phyloP scores from a whole-genome alignment of 306 rosid species.

The Delonix regia region DNA sequence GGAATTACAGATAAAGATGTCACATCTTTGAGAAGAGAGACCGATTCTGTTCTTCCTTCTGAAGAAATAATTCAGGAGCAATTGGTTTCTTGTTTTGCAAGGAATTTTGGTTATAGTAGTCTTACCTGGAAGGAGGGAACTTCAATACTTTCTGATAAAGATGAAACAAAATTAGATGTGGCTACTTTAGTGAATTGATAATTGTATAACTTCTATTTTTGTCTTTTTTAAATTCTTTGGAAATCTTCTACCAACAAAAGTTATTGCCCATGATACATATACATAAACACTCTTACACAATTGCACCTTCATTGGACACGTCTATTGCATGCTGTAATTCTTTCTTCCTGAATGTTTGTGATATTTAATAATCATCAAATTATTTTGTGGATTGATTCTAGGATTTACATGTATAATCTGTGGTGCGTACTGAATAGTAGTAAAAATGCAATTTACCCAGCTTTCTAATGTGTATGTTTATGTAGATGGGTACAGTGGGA shows the following conservation, averaged over 20 bases:
- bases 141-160: conserved; percentile 33
- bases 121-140: conserved; percentile 63
- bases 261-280: conserved; percentile 3
- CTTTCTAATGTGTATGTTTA: too few relatives aligned
- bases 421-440: background rate
- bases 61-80: conserved; percentile 69
- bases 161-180: conserved; percentile 43
- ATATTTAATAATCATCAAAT: background rate
- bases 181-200: conserved; percentile 24
- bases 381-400: conserved; percentile 1
- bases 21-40: conserved; percentile 82
- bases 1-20: conserved; percentile 81
- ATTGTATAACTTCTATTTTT: conserved; percentile 9
- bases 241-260: conserved; percentile 9
- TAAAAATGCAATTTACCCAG: background rate
- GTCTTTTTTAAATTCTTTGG: conserved; percentile 23
- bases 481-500: background rate
- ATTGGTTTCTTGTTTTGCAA: conserved; percentile 78
- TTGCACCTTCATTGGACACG: background rate
- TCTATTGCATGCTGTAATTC: background rate
- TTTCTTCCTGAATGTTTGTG: conserved; percentile 8
- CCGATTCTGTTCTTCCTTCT: conserved; percentile 54
- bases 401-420: background rate
- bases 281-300: background rate
- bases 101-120: conserved; percentile 60